Evolutionary conservation across 164 flowering plant species (phyloP).

Genomic region (Buxus sempervirens): DNA sequence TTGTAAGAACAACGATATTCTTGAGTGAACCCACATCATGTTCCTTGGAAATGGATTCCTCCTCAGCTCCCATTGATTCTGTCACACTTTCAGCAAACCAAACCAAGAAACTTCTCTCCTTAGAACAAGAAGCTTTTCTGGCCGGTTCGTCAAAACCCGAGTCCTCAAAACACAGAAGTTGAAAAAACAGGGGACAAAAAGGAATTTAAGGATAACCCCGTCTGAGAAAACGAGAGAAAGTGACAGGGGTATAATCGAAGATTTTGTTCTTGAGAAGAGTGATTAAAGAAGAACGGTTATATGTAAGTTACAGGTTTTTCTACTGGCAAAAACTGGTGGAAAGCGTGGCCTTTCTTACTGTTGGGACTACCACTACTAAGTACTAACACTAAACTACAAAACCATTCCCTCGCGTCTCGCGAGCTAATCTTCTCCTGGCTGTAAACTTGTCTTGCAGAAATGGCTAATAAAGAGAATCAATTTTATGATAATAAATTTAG

Average conservation of each 20-base stretch:
- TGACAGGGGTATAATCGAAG: neutral
- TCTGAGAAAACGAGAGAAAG: neutral
- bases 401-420: too few relatives aligned
- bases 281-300: neutral
- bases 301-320: neutral
- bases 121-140: neutral
- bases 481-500: too few relatives aligned
- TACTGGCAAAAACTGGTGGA: neutral
- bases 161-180: neutral
- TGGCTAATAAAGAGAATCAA: too few relatives aligned
- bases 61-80: neutral
- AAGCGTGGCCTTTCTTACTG: neutral
- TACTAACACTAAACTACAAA: too few relatives aligned
- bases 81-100: neutral
- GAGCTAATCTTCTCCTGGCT: too few relatives aligned
- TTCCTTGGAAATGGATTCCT: slow-evolving; percentile 7
- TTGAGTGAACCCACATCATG: slow-evolving; percentile 5
- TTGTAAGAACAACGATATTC: slow-evolving; percentile 13
- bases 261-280: neutral
- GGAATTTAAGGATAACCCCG: neutral
- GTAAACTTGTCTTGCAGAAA: too few relatives aligned
- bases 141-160: neutral
- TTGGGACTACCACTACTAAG: too few relatives aligned
- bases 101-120: neutral
- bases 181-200: neutral